phyloP scores from a whole-genome alignment of 2,329 filamentous ascomycete species.

The Paecilomyces niveus region DNA sequence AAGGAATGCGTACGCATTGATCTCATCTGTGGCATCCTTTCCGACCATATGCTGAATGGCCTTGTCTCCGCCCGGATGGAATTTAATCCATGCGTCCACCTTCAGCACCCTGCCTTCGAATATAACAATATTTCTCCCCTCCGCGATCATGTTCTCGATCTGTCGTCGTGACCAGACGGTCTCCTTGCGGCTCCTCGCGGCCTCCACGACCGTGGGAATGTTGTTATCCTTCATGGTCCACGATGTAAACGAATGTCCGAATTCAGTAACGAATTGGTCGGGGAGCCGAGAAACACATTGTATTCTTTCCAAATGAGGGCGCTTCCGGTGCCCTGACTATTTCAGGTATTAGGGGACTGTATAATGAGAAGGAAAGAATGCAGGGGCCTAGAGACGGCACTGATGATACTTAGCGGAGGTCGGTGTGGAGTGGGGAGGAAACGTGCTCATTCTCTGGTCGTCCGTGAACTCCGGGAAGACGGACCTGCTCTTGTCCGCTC shows the following conservation, averaged over 20 bases:
- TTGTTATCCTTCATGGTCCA: constrained; percentile 12
- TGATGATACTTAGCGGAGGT: neutral
- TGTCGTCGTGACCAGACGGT: constrained; percentile 53
- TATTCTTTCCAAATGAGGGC: neutral
- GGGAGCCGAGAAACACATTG: neutral
- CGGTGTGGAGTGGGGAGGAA: neutral
- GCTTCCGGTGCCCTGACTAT: neutral
- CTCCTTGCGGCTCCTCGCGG: constrained; percentile 34
- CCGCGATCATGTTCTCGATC: constrained; percentile 76
- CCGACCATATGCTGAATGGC: constrained; percentile 90
- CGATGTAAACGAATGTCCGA: neutral
- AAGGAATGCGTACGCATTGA: constrained; percentile 63
- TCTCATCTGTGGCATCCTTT: constrained; percentile 88
- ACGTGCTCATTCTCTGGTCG: neutral
- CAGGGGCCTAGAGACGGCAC: neutral
- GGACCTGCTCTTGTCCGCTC: neutral
- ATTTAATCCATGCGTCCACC: constrained; percentile 79
- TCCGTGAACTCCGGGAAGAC: neutral
- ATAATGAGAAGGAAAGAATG: neutral
- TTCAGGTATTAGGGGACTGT: neutral
- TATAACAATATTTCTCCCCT: constrained; percentile 73
- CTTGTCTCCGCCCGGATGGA: constrained; percentile 87
- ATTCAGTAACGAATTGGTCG: neutral
- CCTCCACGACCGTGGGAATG: constrained; percentile 4
- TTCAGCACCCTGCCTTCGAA: constrained; percentile 75